Conservation (phyloP, 1,139 yeast species). For the Kodamaea arcana region DNA sequence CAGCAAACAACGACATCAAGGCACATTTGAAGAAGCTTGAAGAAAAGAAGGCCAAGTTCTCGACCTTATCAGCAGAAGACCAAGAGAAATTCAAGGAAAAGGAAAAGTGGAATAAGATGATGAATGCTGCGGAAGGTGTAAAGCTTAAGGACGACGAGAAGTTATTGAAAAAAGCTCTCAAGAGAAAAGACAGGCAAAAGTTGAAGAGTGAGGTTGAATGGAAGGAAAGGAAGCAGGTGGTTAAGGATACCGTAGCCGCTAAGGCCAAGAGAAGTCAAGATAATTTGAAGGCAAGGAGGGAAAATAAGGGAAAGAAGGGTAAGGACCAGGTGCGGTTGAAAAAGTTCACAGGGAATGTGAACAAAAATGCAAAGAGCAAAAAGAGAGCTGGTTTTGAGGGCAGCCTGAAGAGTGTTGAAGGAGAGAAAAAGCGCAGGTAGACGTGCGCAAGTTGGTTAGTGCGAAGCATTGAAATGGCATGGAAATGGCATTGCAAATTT, state of each 20-base stretch:
- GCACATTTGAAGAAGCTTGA: conserved; percentile 80
- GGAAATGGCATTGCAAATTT: too few species aligned
- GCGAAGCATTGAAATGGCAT: too few species aligned
- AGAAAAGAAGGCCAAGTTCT: conserved; percentile 63
- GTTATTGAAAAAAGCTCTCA: conserved; percentile 78
- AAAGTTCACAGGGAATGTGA: conserved; percentile 58
- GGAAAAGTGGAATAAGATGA: conserved; percentile 78
- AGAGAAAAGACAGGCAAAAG: conserved; percentile 75
- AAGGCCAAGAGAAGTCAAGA: conserved; percentile 85
- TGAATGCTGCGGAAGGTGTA: conserved; percentile 84
- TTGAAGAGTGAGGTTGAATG: conserved; percentile 81
- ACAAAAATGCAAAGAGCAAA: conserved; percentile 27
- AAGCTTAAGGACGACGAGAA: conserved; percentile 89
- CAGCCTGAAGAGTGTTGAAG: conserved; percentile 27
- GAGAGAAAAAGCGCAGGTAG: too few species aligned
- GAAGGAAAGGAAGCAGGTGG: conserved; percentile 79
- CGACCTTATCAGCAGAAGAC: conserved; percentile 59
- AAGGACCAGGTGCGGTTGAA: conserved; percentile 67
- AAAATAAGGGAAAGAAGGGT: conserved; percentile 69
- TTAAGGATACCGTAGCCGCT: conserved; percentile 68
- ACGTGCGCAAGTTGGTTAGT: too few species aligned
- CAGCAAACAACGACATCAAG: conserved; percentile 76
- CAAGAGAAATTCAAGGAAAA: conserved; percentile 61
- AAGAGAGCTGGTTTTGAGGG: conserved; percentile 63
- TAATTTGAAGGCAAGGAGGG: conserved; percentile 76